Evolutionary conservation across 805 yeast species (phyloP), one percentile per base, ranked within the genome.

Genomic region (Kodamaea leandrae): DNA sequence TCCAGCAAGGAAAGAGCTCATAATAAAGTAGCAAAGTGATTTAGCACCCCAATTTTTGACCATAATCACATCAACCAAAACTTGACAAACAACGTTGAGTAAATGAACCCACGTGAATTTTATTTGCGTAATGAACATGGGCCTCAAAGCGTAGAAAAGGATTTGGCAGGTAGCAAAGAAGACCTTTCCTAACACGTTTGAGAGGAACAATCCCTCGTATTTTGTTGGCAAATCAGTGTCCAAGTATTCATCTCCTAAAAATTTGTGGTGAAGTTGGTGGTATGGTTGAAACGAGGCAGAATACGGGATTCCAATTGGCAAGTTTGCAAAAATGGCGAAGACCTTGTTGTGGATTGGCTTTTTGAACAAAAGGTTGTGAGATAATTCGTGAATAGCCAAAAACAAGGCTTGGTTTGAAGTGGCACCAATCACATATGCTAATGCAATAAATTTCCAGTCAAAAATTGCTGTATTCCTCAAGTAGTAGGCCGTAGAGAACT

Each of bases 151-250:
- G 55, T 89, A 89, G 61, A 89, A 89, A 41, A 89, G 76, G 43
- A 89, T 80, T 66, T 89, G 96, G 66, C 81, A 89, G 2, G 90
- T 83, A 10, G 95, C 95, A 57, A 89, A 89, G 56, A 89, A 87
- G 0, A 93, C 86, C 61, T 89, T 89, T 1, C 96, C 96, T 33
- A 86, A 72, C 2, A 88, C 78, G 48, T 80, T 85, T 17, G 89
- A 82, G 25, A 89, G 68, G 4, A 89, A 55, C 1, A 82, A 32
- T 0, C 95, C 93, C 61, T 89, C 97, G 24, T 80, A 72, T 17
- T 64, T 58, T 0, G 96, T 89, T 25, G 97, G 97, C 47, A 89
- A 68, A 60, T 89, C 97, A 0, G 96, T 84, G 63, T 89, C 97
- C 52, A 78, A 78, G 38, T 74, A 70, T 52, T 80, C 84, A 58